Percentiles rank a stretch among this genome's conserved stretches.
Conservation (phyloP, 23 red algal genomes). For the Cyanidiococcus yangmingshanensis region DNA sequence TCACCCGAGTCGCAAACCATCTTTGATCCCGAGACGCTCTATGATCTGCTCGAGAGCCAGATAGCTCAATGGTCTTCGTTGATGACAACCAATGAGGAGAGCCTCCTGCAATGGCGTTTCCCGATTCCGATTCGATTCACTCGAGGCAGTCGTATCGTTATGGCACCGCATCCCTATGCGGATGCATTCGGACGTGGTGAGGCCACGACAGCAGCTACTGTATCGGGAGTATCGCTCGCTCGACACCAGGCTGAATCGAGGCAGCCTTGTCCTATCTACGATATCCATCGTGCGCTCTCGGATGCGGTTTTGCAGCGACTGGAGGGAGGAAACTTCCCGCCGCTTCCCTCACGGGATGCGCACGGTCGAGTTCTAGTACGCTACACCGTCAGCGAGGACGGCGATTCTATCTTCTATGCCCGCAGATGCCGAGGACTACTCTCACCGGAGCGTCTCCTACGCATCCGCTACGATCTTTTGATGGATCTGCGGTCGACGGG, state of each 20-base stretch:
- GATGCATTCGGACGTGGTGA: not conserved
- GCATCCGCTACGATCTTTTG: not conserved
- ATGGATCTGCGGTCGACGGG: not conserved
- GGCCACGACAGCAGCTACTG: not conserved
- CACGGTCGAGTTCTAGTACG: constrained; percentile 2
- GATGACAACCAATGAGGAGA: not conserved
- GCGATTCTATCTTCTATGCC: not conserved
- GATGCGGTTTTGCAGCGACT: not conserved
- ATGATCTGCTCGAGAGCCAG: not conserved
- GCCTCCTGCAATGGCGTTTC: constrained; percentile 6
- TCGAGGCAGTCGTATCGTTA: not conserved
- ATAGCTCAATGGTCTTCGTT: not conserved
- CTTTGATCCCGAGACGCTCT: not conserved
- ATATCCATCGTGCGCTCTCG: not conserved
- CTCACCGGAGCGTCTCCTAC: not conserved
- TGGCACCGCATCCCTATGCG: constrained; percentile 8
- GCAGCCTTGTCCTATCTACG: not conserved
- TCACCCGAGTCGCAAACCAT: not conserved
- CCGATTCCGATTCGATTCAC: not conserved
- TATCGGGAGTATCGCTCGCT: not conserved
- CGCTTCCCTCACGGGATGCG: not conserved
- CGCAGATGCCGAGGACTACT: not conserved
- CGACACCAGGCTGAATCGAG: not conserved
- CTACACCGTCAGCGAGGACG: not conserved
- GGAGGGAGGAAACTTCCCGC: not conserved